Base-by-base conservation (phyloP, 176 grass and related monocot species). In the Otatea glauca region DNA sequence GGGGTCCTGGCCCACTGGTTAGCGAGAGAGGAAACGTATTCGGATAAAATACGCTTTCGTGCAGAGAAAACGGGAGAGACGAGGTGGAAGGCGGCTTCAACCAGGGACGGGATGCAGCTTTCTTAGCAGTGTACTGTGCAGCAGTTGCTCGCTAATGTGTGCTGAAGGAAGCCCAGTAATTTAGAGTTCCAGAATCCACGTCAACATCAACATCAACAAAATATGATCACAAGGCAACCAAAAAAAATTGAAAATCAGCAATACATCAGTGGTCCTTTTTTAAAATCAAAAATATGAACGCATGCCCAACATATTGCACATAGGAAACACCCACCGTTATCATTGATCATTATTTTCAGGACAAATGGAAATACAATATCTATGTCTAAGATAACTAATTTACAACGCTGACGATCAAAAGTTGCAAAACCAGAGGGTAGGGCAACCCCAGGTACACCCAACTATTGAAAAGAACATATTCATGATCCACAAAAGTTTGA, bases 361-460 rank as follows among this genome's bases (percentile, higher is more conserved):
- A 79, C 70, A 82, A 9, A 68, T 73, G 43, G 29, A n/a, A 72
- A 83, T 87, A 84, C 80, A 75, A 60, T 79, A 62, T 74, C 42
- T 35, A 53, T 84, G 49, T 63, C 45, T 41, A 67, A 32, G 9
- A 63, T 54, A 50, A 87, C 62, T 91, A 91, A 76, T 87, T 84
- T 91, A 91, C 89, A 91, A 49, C 21, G 35, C 37, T 12, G 41
- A 61, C 61, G 51, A 48, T 2, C 51, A 88, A 56, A 70, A 45
- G 81, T 70, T 76, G 63, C 43, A 54, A 51, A 86, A 27, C 2
- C 14, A 37, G 47, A 70, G 27, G 62, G 23, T 17, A 60, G 34
- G 17, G n/a, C 48, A 77, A 50, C 72, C 84, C 38, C 76, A 32
- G 7, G 39, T 68, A 87, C 84, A 83, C 56, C 7, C 54, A 68